Percentiles rank a stretch among this genome's conserved stretches.
Evolutionary conservation across 306 rosid genomes (phyloP).

Genomic region (Inga oerstediana): DNA sequence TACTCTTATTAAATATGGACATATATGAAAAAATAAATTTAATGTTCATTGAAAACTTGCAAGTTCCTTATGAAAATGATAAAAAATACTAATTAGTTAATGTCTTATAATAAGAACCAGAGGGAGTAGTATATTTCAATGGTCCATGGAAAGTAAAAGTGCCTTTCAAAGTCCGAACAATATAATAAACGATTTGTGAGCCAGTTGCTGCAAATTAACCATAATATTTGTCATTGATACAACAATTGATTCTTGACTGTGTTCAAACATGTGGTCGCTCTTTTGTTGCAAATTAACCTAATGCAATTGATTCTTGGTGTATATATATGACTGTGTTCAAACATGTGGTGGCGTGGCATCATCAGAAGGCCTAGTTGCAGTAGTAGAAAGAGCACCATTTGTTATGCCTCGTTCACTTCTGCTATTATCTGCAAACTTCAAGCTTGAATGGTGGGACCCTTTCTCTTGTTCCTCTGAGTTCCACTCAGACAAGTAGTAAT

Average conservation of each 20-base stretch:
- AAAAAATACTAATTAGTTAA: too few relatives aligned
- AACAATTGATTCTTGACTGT: constrained; percentile 26
- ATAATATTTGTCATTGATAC: background rate
- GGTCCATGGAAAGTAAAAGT: background rate
- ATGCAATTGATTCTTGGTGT: too few relatives aligned
- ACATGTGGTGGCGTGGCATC: constrained; percentile 11
- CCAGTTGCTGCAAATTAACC: background rate
- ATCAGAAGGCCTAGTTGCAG: constrained; percentile 40
- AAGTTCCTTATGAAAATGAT: too few relatives aligned
- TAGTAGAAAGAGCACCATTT: constrained; percentile 13
- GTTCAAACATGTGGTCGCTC: background rate
- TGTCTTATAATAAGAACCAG: rapidly evolving
- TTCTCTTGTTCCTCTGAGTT: constrained; percentile 60
- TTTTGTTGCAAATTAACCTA: too few relatives aligned
- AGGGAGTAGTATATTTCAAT: too few relatives aligned
- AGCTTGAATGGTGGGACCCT: constrained; percentile 68
- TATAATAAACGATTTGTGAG: background rate
- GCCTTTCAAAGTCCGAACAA: background rate
- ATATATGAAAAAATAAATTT: too few relatives aligned
- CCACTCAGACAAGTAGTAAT: constrained; percentile 87
- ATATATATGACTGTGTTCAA: background rate
- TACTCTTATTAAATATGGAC: too few relatives aligned
- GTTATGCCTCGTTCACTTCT: constrained; percentile 59
- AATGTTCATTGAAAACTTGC: too few relatives aligned
- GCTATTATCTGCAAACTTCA: constrained; percentile 86